phyloP scores from a whole-genome alignment of 1,139 yeast species.

The Spathaspora sp. region DNA sequence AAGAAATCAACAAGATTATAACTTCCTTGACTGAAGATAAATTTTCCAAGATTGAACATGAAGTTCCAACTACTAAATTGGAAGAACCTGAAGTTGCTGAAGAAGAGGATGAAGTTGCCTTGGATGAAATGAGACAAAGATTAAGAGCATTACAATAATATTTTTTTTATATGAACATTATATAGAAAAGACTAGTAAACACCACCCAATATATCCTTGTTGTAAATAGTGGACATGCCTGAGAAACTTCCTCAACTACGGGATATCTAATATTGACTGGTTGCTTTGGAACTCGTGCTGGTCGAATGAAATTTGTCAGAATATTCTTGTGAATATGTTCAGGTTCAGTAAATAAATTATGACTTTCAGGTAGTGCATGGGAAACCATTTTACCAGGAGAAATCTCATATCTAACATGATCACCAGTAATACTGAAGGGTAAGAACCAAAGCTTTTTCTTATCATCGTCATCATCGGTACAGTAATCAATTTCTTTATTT shows the following conservation, averaged over 20 bases:
- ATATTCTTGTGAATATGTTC: not conserved
- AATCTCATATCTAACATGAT: slow-evolving; percentile 3
- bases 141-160: slow-evolving; percentile 76
- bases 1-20: slow-evolving; percentile 57
- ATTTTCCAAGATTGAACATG: slow-evolving; percentile 41
- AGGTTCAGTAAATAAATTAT: slow-evolving; percentile 11
- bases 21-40: slow-evolving; percentile 45
- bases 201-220: not conserved
- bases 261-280: not conserved
- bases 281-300: not conserved
- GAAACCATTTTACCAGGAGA: slow-evolving; percentile 9
- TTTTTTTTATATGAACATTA: slow-evolving; percentile 2
- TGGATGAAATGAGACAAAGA: slow-evolving; percentile 87
- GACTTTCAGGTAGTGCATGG: slow-evolving; percentile 10
- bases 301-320: slow-evolving; percentile 1
- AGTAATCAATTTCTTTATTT: slow-evolving; percentile 13
- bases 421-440: not conserved
- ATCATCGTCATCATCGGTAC: slow-evolving; percentile 8
- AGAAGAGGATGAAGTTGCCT: slow-evolving; percentile 70
- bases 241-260: not conserved
- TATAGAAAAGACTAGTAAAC: slow-evolving; percentile 1
- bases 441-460: slow-evolving; percentile 19
- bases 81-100: slow-evolving; percentile 31
- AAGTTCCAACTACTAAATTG: slow-evolving; percentile 36
- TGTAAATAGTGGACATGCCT: not conserved